A percentile compares a stretch with the other conserved stretches of the same genome.
Conservation (phyloP, 495 filamentous ascomycete species). For the Penicillium fimorum region DNA sequence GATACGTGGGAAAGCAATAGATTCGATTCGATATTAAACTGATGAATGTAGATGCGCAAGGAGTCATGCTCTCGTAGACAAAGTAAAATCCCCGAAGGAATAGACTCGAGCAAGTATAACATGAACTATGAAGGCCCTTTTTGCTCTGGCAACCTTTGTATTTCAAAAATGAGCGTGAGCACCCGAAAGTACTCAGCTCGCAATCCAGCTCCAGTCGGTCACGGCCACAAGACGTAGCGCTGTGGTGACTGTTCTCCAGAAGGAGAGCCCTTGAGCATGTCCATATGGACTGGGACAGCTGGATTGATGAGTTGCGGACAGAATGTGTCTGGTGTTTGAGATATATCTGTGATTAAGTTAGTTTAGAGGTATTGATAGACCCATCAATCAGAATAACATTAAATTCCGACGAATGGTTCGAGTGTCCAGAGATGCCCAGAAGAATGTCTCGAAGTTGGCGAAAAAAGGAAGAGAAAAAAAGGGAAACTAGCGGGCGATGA, state of each 20-base stretch:
- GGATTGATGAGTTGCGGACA: conserved; percentile 39
- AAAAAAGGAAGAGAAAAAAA: neutral
- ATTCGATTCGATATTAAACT: conserved; percentile 5
- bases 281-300: conserved; percentile 40
- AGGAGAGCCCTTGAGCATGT: conserved; percentile 38
- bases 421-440: neutral
- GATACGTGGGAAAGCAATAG: conserved; percentile 8
- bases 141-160: conserved; percentile 43
- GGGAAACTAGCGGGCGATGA: neutral
- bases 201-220: conserved; percentile 49
- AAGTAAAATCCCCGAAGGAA: conserved; percentile 16
- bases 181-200: conserved; percentile 20
- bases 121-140: conserved; percentile 56
- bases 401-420: conserved; percentile 7
- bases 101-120: conserved; percentile 37
- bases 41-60: conserved; percentile 48
- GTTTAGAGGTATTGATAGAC: neutral
- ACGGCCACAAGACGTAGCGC: conserved; percentile 48
- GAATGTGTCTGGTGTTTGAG: conserved; percentile 1
- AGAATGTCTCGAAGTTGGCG: neutral
- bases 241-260: conserved; percentile 44
- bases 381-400: conserved; percentile 13
- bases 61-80: conserved; percentile 52
- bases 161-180: conserved; percentile 10
- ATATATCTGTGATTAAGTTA: conserved; percentile 1